Percentiles rank a stretch among this genome's conserved stretches.
Evolutionary conservation across 2,329 filamentous ascomycete species (phyloP).

Genomic region (Clonostachys chloroleuca): DNA sequence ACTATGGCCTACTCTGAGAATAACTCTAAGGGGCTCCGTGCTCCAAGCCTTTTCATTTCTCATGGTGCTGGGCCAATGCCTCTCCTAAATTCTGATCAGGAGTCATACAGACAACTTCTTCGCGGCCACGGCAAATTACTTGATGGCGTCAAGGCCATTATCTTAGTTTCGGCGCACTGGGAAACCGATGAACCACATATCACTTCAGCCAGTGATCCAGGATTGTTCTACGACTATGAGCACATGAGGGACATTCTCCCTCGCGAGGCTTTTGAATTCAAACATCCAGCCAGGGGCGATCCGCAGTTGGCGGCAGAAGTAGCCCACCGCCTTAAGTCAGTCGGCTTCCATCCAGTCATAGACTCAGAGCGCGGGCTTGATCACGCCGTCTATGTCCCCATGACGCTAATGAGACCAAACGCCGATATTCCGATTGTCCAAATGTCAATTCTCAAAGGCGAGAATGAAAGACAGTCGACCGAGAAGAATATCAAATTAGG

Average conservation of each 20-base stretch:
- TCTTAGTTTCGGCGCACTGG: slow-evolving; percentile 58
- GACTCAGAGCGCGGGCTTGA: slow-evolving; percentile 45
- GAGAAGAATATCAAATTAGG: too few species aligned
- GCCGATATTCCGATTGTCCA: slow-evolving; percentile 51
- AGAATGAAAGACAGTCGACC: slow-evolving; percentile 21
- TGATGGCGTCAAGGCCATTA: slow-evolving; percentile 29
- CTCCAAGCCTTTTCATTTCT: too few species aligned
- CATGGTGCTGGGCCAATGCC: too few species aligned
- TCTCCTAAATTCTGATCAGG: too few species aligned
- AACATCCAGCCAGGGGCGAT: slow-evolving; percentile 51
- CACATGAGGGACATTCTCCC: slow-evolving; percentile 38
- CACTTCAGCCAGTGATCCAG: slow-evolving; percentile 39
- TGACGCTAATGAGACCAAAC: slow-evolving; percentile 47
- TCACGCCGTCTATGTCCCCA: slow-evolving; percentile 56
- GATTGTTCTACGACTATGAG: slow-evolving; percentile 53
- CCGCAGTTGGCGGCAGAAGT: slow-evolving; percentile 47
- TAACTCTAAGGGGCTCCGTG: too few species aligned
- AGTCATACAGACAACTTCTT: too few species aligned
- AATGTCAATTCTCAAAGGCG: slow-evolving; percentile 48
- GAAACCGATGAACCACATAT: slow-evolving; percentile 42
- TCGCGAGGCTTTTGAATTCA: slow-evolving; percentile 45
- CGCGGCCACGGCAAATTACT: too few species aligned
- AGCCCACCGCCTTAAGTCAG: slow-evolving; percentile 34
- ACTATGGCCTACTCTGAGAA: too few species aligned
- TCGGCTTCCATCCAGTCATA: slow-evolving; percentile 37